Evolutionary conservation across 164 flowering plant genomes (phyloP).

Genomic region (Nymphaea thermarum): DNA sequence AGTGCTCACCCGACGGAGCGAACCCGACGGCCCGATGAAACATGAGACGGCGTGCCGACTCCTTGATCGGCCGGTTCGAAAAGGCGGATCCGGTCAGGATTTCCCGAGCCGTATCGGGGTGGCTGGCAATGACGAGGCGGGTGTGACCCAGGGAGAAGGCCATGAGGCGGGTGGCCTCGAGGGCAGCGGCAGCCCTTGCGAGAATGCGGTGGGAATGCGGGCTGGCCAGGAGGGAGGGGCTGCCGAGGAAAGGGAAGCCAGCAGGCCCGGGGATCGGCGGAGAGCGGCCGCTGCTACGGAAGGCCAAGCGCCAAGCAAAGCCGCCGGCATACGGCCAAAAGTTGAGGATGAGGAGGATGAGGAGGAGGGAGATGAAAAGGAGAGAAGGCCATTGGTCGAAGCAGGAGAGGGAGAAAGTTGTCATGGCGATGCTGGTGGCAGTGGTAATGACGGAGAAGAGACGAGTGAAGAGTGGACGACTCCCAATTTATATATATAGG

Average conservation of each 20-base stretch:
- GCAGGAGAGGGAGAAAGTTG: not conserved
- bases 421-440: not conserved
- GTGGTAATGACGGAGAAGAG: not conserved
- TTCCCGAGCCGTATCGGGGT: constrained; percentile 74
- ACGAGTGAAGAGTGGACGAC: not conserved
- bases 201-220: constrained; percentile 48
- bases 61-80: constrained; percentile 63
- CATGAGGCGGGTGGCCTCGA: constrained; percentile 50
- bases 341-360: constrained; percentile 15
- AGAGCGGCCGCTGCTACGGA: constrained; percentile 3
- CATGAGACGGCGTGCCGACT: constrained; percentile 56
- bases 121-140: constrained; percentile 51
- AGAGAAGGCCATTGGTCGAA: constrained; percentile 10
- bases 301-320: constrained; percentile 40
- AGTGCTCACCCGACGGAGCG: constrained; percentile 65
- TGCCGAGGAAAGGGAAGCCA: constrained; percentile 55
- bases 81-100: constrained; percentile 50
- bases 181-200: constrained; percentile 27
- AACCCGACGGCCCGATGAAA: constrained; percentile 89
- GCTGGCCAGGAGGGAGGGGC: constrained; percentile 27
- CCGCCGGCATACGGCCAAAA: constrained; percentile 56
- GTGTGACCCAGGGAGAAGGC: constrained; percentile 52
- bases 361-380: constrained; percentile 6
- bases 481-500: not conserved
- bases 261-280: constrained; percentile 31